Evolutionary conservation across 2,329 filamentous ascomycete species (phyloP).

Genomic region (Akanthomyces lecanii): DNA sequence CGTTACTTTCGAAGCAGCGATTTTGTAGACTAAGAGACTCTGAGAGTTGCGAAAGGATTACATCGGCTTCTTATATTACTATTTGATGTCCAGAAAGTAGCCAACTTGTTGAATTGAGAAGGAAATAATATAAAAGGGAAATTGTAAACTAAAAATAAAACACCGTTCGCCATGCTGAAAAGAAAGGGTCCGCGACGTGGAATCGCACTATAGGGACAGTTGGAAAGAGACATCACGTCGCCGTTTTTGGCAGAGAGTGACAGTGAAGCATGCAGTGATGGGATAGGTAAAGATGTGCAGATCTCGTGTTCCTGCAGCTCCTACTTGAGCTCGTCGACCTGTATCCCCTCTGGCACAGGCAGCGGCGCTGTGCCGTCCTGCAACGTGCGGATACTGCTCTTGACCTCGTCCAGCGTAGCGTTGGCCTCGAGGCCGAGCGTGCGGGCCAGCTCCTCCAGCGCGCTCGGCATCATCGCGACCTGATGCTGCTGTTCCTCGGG

Average conservation of each 20-base stretch:
- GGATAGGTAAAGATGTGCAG: too few relatives aligned
- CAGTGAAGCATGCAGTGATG: neutral
- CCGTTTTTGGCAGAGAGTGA: neutral
- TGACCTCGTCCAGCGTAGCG: slow-evolving; percentile 34
- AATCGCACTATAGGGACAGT: neutral
- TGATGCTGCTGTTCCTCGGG: neutral
- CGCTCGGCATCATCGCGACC: slow-evolving; percentile 19
- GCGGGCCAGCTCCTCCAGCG: slow-evolving; percentile 33
- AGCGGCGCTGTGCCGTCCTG: slow-evolving; percentile 18
- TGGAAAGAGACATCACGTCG: too few relatives aligned
- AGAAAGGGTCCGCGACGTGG: neutral
- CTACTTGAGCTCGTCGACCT: slow-evolving; percentile 9
- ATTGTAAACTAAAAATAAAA: neutral
- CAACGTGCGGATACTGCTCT: slow-evolving; percentile 30
- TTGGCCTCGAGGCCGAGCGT: slow-evolving; percentile 32
- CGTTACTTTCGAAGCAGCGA: neutral
- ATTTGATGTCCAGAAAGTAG: neutral
- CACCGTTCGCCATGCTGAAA: slow-evolving; percentile 16
- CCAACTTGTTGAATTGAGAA: neutral
- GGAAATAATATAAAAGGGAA: neutral
- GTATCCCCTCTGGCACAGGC: neutral
- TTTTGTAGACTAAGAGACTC: neutral
- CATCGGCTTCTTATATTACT: neutral
- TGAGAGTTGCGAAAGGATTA: neutral
- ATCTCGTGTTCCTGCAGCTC: neutral